These are phyloP conservation scores for Taphrina betulina DNA, from an alignment of 1,139 yeast genomes.

Conservation along the genomic window DNA sequence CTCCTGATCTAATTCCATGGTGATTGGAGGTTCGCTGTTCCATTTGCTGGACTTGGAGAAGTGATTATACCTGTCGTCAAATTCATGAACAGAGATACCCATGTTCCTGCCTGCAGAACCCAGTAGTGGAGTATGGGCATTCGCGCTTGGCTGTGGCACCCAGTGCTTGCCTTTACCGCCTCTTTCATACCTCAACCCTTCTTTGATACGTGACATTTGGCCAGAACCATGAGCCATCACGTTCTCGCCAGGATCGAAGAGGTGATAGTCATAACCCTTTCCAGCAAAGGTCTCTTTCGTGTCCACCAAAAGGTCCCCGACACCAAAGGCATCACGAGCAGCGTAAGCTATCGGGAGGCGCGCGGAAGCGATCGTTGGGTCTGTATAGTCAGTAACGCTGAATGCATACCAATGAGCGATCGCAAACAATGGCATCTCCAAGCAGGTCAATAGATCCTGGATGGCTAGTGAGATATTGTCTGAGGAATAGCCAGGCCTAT, in stretches of 20 bases:
- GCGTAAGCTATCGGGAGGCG: constrained; percentile 56
- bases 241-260: constrained; percentile 59
- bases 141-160: constrained; percentile 52
- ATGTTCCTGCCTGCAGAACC: not conserved
- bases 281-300: constrained; percentile 74
- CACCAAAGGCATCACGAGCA: constrained; percentile 68
- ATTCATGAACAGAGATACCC: not conserved
- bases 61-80: constrained; percentile 21
- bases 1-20: constrained; percentile 44
- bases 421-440: constrained; percentile 84
- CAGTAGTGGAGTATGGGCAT: constrained; percentile 18
- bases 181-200: constrained; percentile 77
- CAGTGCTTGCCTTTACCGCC: constrained; percentile 83
- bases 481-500: constrained; percentile 43
- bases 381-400: constrained; percentile 80
- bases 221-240: constrained; percentile 51
- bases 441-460: constrained; percentile 76
- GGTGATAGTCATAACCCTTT: constrained; percentile 72
- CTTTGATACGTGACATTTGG: constrained; percentile 68
- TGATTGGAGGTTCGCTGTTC: constrained; percentile 32
- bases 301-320: constrained; percentile 73
- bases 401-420: constrained; percentile 85
- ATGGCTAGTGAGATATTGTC: constrained; percentile 52
- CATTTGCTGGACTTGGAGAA: constrained; percentile 16
- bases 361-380: constrained; percentile 98